Evolutionary conservation across 768 basidiomycete genomes (phyloP), one percentile per base, ranked within the genome.

Genomic region (Obba rivulosa): DNA sequence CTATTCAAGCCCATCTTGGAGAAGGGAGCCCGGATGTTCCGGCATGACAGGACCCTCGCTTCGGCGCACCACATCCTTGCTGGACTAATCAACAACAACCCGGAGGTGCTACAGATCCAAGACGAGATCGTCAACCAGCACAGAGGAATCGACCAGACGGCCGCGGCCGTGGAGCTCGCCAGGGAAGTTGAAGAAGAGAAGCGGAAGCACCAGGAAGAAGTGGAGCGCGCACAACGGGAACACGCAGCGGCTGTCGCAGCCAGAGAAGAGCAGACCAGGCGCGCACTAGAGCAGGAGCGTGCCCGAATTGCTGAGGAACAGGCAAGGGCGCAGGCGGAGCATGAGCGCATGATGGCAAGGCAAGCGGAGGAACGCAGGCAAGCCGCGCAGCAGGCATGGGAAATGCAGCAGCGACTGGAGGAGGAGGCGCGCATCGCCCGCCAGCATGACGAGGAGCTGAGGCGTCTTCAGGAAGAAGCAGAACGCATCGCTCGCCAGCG

Each of bases 121-220:
- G 64, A 67, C 25, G 80, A 83, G 56, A 62, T 81, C 13, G 76
- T 80, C 2, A 72, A 72, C 46, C 62, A 74, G 52, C 66, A 65
- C 35, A 69, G 70, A 40, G 66, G 71, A 31, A 69, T 81, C 10
- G 65, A 71, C 2, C 66, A 80, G 43, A 81, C 81, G 4, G 62
- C 68, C 3, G 81, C 80, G 1, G 79, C 79, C 1, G 66, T 62
- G 16, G 79, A 79, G 56, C 67, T 83, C 20, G 69, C 68, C 41
- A 67, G 70, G 14, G 79, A 78, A 28, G 57, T 79, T 2, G 67
- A 70, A 46, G 72, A 72, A 48, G 75, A 77, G 60, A 68, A 71
- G 24, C 59, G 69, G 45, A 65, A 68, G 23, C 74, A 77, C 50
- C 65, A 71, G 28, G 63, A 70, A n/a, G 80, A 82, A 55, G 63